Base-by-base conservation (phyloP, 2,329 filamentous ascomycete genomes). In the Aspergillus transmontanensis region DNA sequence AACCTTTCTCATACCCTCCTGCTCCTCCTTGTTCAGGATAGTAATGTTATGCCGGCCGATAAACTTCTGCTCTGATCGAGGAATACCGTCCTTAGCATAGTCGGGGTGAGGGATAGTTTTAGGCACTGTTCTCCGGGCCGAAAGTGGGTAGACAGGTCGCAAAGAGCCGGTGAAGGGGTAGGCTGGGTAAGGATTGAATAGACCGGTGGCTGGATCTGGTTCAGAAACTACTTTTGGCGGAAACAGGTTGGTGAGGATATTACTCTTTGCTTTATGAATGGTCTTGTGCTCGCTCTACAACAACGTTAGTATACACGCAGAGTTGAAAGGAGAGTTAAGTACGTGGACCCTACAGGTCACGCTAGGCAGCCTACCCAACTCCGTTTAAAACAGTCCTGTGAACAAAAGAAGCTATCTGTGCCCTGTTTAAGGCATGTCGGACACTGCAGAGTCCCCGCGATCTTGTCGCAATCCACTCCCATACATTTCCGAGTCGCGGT, bases 321-420 rank as follows among this genome's bases (percentile, higher is more conserved):
- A 26, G 28, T 4, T 48, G 6, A 32, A 19, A 58, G 58, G 45
- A 28, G 62, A 58, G 57, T 43, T 34, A 58, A 39, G 64, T 59
- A 62, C 59, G 63, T 69, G 70, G 66, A 67, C 67, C 68, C 66
- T 70, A 64, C 60, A 48, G 67, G 68, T 71, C 68, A 68, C 62
- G 68, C 66, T 71, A 72, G 71, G 71, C 66, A 71, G 71, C 87
- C 72, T 88, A 98, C 95, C 95, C 95, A 99, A 84, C 93, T 99
- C 79, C 89, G 90, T 85, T 97, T 98, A 83, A 99, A 99, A 84
- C 95, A 99, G 72, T 98, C 95, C 79, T 99, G 95, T 32, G 93
- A 93, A 83, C 95, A 99, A 82, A 98, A 99, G 81, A 89, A 97
- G 82, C 93, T 96, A 74, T 95, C 92, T 76, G 94, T 90, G 59